Conservation (phyloP, 1,284 basidiomycete species). For the Cutaneotrichosporon cutaneum region DNA sequence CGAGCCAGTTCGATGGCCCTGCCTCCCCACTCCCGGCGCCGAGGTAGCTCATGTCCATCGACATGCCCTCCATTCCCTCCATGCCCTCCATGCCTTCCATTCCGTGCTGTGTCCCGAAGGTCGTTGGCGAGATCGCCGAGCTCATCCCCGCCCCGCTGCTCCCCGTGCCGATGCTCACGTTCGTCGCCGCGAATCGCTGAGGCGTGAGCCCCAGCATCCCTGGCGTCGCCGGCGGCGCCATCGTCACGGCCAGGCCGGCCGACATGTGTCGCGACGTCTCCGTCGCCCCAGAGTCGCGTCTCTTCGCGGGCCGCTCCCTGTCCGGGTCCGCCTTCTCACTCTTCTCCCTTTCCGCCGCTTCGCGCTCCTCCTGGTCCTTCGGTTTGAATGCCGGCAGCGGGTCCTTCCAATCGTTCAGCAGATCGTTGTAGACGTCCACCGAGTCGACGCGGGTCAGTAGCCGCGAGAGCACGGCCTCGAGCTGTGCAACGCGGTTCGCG, state of each 20-base stretch:
- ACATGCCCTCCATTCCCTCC: conserved; percentile 1
- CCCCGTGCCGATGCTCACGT: not conserved
- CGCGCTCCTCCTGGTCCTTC: conserved; percentile 14
- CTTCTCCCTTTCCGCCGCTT: conserved; percentile 8
- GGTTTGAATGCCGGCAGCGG: conserved; percentile 21
- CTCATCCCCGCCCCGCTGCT: conserved; percentile 1
- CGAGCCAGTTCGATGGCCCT: not conserved
- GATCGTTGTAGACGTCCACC: conserved; percentile 20
- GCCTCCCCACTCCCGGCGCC: not conserved
- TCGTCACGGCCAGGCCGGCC: not conserved
- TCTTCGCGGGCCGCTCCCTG: not conserved
- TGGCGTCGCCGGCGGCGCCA: conserved; percentile 1
- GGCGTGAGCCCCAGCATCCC: conserved; percentile 1
- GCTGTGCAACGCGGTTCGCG: conserved; percentile 27
- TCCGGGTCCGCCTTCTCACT: not conserved
- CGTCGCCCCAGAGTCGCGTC: conserved; percentile 2
- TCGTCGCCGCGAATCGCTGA: not conserved
- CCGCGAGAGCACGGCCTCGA: conserved; percentile 26
- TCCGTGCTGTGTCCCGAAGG: not conserved
- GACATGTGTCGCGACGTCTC: not conserved
- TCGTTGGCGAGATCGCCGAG: conserved; percentile 2
- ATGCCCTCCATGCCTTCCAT: too few relatives aligned
- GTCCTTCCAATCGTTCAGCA: conserved; percentile 21
- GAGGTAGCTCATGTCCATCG: conserved; percentile 6
- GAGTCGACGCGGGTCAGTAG: conserved; percentile 20